phyloP scores from a whole-genome alignment of 2,329 filamentous ascomycete genomes.

The Cladobotryum mycophilum region DNA sequence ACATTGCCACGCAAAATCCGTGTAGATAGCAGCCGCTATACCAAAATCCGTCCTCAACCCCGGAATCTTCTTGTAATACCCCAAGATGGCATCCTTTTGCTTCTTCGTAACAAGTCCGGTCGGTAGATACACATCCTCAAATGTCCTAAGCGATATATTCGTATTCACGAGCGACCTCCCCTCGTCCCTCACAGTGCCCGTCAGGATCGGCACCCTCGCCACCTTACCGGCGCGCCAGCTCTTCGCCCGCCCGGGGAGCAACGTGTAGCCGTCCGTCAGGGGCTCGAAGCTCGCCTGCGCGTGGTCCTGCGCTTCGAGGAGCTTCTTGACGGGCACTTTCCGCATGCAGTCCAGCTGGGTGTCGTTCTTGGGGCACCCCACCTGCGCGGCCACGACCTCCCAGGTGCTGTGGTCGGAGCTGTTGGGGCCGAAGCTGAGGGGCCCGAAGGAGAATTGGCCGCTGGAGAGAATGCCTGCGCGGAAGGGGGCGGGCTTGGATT shows the following conservation, averaged over 20 bases:
- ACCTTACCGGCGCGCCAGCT: conserved; percentile 17
- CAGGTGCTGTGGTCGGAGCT: conserved; percentile 11
- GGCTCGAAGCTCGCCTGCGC: conserved; percentile 11
- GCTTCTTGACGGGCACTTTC: conserved; percentile 9
- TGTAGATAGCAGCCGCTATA: conserved; percentile 20
- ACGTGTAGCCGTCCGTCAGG: conserved; percentile 15
- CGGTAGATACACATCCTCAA: conserved; percentile 15
- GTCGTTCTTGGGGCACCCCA: conserved; percentile 14
- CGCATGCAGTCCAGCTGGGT: conserved; percentile 18
- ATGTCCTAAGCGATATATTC: conserved; percentile 16
- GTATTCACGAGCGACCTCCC: conserved; percentile 18
- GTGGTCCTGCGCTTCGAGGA: conserved; percentile 14
- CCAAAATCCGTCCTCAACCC: conserved; percentile 19
- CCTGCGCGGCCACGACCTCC: conserved; percentile 10
- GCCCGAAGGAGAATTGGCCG: conserved; percentile 23
- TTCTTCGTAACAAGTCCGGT: conserved; percentile 9
- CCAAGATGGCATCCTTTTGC: conserved; percentile 13
- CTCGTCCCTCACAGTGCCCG: conserved; percentile 21
- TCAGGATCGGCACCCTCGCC: conserved; percentile 19
- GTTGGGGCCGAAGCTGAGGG: conserved; percentile 9
- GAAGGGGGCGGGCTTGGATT: conserved; percentile 15
- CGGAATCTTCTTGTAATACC: conserved; percentile 13
- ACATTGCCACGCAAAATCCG: conserved; percentile 22
- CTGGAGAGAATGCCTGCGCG: conserved; percentile 23
- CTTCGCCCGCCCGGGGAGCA: conserved; percentile 12